Percentiles rank a stretch among this genome's conserved stretches.
Conservation (phyloP, 257 asterid species). For the Solanum sitiens region DNA sequence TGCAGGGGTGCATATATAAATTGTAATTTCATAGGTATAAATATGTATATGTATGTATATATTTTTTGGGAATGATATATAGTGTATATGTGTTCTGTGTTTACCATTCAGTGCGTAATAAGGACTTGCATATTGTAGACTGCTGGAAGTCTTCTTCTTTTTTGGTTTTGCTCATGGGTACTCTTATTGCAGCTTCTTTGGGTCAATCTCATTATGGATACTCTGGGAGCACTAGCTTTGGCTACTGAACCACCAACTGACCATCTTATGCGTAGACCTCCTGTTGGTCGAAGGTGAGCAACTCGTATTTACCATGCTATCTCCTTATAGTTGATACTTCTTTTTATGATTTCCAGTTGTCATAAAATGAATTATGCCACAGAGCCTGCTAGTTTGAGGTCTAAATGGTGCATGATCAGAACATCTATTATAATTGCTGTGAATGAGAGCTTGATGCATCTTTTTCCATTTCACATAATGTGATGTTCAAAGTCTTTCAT, state of each 20-base stretch:
- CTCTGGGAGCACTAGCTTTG: constrained; percentile 94
- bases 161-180: neutral
- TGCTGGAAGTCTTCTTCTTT: neutral
- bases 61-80: neutral
- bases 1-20: neutral
- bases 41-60: neutral
- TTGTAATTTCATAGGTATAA: neutral
- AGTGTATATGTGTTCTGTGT: neutral
- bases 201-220: constrained; percentile 98
- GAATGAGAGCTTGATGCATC: neutral
- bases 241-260: constrained; percentile 99
- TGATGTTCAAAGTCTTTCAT: neutral
- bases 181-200: constrained; percentile 63
- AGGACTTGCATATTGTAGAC: neutral
- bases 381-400: neutral
- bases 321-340: neutral
- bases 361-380: neutral
- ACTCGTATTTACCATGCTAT: neutral
- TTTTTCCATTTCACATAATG: neutral
- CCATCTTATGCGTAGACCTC: constrained; percentile 77
- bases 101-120: neutral
- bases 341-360: neutral
- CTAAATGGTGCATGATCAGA: neutral
- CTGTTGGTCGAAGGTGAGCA: constrained; percentile 87
- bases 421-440: neutral